Evolutionary conservation across 2,329 filamentous ascomycete genomes (phyloP), one percentile per base, ranked within the genome.

Genomic region (Diplodia scrobiculata): DNA sequence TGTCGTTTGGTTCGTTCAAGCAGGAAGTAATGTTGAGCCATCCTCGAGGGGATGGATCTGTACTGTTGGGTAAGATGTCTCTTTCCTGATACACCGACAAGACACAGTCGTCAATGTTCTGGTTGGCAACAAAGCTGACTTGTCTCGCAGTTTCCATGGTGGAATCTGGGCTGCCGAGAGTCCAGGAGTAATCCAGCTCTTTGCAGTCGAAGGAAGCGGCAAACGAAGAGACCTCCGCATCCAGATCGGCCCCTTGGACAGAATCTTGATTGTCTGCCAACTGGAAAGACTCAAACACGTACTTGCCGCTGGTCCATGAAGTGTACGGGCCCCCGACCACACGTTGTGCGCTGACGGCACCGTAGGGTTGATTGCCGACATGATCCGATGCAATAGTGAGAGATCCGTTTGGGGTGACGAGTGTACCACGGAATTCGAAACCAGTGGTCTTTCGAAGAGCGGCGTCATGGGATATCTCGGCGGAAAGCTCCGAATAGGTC

Each of bases 21-120:
- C 51, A 53, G 6, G 51, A 27, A 17, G 51, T 53, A 3, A 53
- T 17, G 7, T 53, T 53, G 29, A 53, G 51, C 51, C 51, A 53
- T 25, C 25, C 36, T 41, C 36, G 36, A 14, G 36, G 36, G 13
- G 36, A 41, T 17, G 36, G 11, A 41, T 41, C 36, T 17, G 36
- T 41, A 41, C 36, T 14, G 36, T 41, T 41, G 36, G 36, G 36
- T 41, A 41, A 41, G 36, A 41, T 41, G 3, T 41, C 11, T 41
- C 36, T 41, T 14, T 41, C 36, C 36, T 41, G 36, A 41, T 41
- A 41, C 4, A 41, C 36, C 1, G 36, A 41, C 36, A 41, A 41
- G 36, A 41, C 36, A 1, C 36, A 41, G 0, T 17, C 17, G 36
- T 41, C 36, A 17, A 41, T 41, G 36, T 14, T 41, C 3, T 41